These are phyloP conservation scores for Monosporozyma unispora DNA, from an alignment of 805 yeast species.

Conservation along the genomic window DNA sequence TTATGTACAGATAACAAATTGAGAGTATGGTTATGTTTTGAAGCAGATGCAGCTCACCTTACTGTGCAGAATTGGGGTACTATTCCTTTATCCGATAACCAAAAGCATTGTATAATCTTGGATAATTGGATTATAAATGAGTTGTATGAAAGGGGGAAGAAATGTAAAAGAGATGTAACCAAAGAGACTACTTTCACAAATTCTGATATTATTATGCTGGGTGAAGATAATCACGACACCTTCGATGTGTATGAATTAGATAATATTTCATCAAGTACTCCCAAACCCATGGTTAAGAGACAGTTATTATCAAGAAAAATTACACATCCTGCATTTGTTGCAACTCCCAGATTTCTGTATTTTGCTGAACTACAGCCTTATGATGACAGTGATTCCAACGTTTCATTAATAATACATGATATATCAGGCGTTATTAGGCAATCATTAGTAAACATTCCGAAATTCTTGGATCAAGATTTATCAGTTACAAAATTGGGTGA, in stretches of 20 bases:
- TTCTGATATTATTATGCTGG: constrained; percentile 34
- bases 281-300: constrained; percentile 40
- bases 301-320: constrained; percentile 27
- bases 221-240: constrained; percentile 23
- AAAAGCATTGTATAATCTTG: constrained; percentile 32
- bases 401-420: constrained; percentile 42
- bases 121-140: constrained; percentile 32
- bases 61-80: constrained; percentile 52
- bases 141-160: background rate
- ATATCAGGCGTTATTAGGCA: constrained; percentile 32
- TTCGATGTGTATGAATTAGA: constrained; percentile 39
- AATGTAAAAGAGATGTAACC: constrained; percentile 16
- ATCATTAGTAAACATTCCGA: constrained; percentile 22
- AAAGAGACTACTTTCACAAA: constrained; percentile 24
- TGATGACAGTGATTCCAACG: constrained; percentile 18
- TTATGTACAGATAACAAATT: constrained; percentile 49
- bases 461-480: constrained; percentile 13
- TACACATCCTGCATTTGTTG: constrained; percentile 21
- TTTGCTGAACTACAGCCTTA: constrained; percentile 31
- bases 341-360: constrained; percentile 28
- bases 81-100: constrained; percentile 23
- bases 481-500: constrained; percentile 4
- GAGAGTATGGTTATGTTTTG: constrained; percentile 63
- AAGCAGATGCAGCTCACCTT: constrained; percentile 43
- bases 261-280: constrained; percentile 47